Base-by-base conservation (phyloP, 805 yeast species). In the Naumovozyma baii region DNA sequence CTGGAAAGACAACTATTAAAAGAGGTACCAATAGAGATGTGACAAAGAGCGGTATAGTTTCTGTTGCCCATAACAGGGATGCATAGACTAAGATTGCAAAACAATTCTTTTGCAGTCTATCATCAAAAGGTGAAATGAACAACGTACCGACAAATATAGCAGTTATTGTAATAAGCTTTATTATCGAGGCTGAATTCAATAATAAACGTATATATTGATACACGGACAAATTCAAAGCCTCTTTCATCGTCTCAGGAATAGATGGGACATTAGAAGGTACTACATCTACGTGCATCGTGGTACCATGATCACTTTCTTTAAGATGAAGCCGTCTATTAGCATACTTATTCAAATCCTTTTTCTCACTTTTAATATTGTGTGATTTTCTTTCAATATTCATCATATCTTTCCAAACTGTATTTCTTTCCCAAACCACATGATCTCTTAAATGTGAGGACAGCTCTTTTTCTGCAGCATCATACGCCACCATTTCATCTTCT, bases 341-440 rank as follows among this genome's bases (percentile, higher is more conserved):
- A 14, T 37, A 19, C 12, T 39, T 38, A 3, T 5, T 29, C 5
- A 29, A 4, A 19, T 42, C 48, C 48, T 50, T 48, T 59, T 51
- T 59, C 26, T 61, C 64, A 19, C 71, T 59, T 36, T 62, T 65
- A 46, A 88, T 87, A 16, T 85, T 86, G 51, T 87, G 90, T 1
- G 88, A 69, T 52, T 83, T 83, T 49, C 95, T 73, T 58, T 88
- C 96, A 51, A 88, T 63, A 17, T 92, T 90, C 57, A 90, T 81
- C 81, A 90, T 80, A 61, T 90, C 96, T 57, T 92, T 80, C 98
- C 98, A 90, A 20, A 90, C 96, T 0, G 96, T 90, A 59, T 87
- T 87, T 60, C 98, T 74, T 63, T 90, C 97, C 94, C 96, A 90
- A 15, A 88, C 95, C 28, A 90, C 83, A 59, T 90, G 94, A 52